These are phyloP conservation scores for Leishmania lainsoni DNA, from an alignment of 208 protist species.

Conservation along the genomic window DNA sequence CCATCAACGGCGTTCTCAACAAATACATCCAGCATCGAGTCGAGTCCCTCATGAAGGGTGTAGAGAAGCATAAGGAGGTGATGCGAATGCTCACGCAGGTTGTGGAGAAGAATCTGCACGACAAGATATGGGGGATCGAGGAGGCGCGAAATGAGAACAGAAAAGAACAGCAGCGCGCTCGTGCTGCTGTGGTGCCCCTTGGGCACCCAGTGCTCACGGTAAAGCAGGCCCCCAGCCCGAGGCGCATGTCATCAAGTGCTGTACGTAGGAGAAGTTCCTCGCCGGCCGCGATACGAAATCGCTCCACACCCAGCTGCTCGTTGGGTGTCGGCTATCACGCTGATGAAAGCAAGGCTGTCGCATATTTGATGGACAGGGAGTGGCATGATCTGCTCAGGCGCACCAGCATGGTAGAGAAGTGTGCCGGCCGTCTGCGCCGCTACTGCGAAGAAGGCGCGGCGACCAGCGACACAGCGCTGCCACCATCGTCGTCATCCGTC, in stretches of 20 bases:
- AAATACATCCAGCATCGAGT: slow-evolving; percentile 79
- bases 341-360: slow-evolving; percentile 49
- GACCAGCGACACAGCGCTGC: neutral
- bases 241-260: neutral
- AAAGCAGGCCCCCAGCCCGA: neutral
- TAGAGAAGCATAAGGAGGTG: slow-evolving; percentile 74
- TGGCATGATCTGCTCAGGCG: slow-evolving; percentile 42
- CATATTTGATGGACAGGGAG: slow-evolving; percentile 54
- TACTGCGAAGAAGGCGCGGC: slow-evolving; percentile 51
- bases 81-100: slow-evolving; percentile 72
- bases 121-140: slow-evolving; percentile 67
- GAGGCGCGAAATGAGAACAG: slow-evolving; percentile 34
- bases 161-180: slow-evolving; percentile 47
- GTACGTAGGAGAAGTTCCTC: neutral
- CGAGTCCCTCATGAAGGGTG: slow-evolving; percentile 68
- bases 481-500: neutral
- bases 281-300: neutral
- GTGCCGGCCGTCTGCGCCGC: slow-evolving; percentile 34
- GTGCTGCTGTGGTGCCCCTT: slow-evolving; percentile 7
- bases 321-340: slow-evolving; percentile 64
- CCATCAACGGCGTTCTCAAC: slow-evolving; percentile 59
- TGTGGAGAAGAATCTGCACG: slow-evolving; percentile 65
- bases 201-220: neutral
- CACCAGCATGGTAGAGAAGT: slow-evolving; percentile 34
- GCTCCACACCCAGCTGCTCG: slow-evolving; percentile 26